Conservation (phyloP, 2,329 filamentous ascomycete species). For the Diaporthe sp. region DNA sequence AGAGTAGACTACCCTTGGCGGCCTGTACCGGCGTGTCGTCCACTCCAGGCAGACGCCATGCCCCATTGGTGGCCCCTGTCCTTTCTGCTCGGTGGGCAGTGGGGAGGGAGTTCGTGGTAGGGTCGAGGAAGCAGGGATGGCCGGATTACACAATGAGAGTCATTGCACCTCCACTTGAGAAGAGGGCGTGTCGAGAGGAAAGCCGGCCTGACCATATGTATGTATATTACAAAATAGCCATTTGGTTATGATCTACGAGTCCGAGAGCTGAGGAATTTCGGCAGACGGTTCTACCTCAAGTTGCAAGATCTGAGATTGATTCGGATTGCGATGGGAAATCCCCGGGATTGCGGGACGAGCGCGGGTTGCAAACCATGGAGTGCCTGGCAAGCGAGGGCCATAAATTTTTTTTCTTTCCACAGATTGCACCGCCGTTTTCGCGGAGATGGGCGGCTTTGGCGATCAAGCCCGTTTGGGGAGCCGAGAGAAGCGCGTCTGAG, state of each 20-base stretch:
- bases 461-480: not conserved
- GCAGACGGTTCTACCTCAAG: not conserved
- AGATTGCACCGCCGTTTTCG: conserved; percentile 1
- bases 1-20: not conserved
- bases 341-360: not conserved
- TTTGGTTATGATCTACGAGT: conserved; percentile 10
- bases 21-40: not conserved
- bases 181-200: not conserved
- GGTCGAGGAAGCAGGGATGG: not conserved
- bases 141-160: not conserved
- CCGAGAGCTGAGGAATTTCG: not conserved
- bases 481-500: not conserved
- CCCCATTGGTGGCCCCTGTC: conserved; percentile 7
- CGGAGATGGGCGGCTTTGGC: not conserved
- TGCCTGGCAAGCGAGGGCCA: conserved; percentile 12
- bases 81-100: not conserved
- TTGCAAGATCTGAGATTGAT: not conserved
- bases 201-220: not conserved
- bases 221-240: not conserved
- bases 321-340: not conserved
- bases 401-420: not conserved
- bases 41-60: not conserved
- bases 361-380: not conserved
- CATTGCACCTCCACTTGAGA: conserved; percentile 17
- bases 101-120: not conserved